Base-by-base conservation (phyloP, 2,329 filamentous ascomycete genomes). In the Claviceps pazoutovae region DNA sequence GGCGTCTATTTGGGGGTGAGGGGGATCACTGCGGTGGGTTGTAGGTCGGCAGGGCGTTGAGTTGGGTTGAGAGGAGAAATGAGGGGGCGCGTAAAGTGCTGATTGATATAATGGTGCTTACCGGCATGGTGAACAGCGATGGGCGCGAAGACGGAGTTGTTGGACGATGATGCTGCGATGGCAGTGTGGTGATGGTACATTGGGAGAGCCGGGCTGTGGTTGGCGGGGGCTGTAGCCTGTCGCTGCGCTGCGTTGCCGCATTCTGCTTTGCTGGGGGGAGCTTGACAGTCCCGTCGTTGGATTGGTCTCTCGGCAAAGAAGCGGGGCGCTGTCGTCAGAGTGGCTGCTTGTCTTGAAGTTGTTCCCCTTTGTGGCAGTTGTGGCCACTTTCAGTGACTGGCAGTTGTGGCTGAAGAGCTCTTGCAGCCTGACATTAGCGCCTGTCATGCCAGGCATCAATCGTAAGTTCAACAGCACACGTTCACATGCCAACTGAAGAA, bases 71-170 rank as follows among this genome's bases (percentile, higher is more conserved):
- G 9, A 11, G 16, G 11, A 11, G 9, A 7, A 5, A 17, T 14
- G 23, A 8, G 26, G 30, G 11, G 45, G 26, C 16, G 16, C 6
- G 17, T 4, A 6, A n/a, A 7, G 11, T 47, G 34, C 37, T 14
- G 17, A 9, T 38, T 21, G 30, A 5, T 17, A 9, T 21, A 17
- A 14, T 38, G 34, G 30, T 37, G 46, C 46, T 17, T 47, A 47
- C 46, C 34, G 46, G 46, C 46, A 47, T 47, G 46, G 67, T 73
- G 68, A 62, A 60, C 53, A 63, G 58, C 56, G 34, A 38, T 57
- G 49, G 54, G 46, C n/a, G 50, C 19, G 54, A 41, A 54, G 38
- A 54, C 53, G 21, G 54, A 30, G 16, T 34, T 5, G 11, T 55
- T 55, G 53, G 53, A 52, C 56, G 53, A 61, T 58, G 57, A 56